A percentile compares a stretch with the other conserved stretches of the same genome.
phyloP scores from a whole-genome alignment of 78 protist genomes.

The Anaeramoeba flamelloides region DNA sequence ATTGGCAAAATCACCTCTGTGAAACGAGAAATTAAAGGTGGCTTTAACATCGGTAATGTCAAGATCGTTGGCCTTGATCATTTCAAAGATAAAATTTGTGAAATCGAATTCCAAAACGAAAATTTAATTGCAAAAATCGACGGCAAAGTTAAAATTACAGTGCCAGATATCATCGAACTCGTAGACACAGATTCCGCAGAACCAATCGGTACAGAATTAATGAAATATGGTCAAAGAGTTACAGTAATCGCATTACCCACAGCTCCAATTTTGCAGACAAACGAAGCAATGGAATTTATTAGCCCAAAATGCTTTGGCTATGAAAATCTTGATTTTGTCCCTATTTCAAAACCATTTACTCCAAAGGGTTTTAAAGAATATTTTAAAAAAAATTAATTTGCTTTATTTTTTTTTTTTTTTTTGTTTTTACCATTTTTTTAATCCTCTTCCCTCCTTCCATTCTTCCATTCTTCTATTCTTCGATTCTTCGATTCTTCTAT shows the following conservation, averaged over 20 bases:
- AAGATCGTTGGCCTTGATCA: background rate
- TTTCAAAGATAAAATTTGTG: background rate
- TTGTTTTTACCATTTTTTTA: no score
- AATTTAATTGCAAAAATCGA: background rate
- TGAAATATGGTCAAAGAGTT: background rate
- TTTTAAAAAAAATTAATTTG: no score
- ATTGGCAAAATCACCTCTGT: background rate
- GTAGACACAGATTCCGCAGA: background rate
- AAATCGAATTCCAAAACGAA: background rate
- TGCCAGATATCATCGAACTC: background rate
- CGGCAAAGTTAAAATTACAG: background rate
- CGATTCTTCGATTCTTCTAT: no score
- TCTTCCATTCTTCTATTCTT: no score
- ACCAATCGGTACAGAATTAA: background rate
- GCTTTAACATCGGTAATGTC: background rate
- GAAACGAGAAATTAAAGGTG: background rate
- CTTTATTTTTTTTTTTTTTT: no score
- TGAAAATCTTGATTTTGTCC: background rate
- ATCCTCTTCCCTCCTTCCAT: no score
- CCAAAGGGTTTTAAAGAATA: no score
- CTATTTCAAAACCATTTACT: background rate
- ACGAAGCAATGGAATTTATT: background rate
- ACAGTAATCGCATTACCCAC: background rate
- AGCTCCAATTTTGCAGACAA: background rate
- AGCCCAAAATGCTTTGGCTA: background rate